Conservation (phyloP, 306 rosid species). For the Abrus pulchellus region DNA sequence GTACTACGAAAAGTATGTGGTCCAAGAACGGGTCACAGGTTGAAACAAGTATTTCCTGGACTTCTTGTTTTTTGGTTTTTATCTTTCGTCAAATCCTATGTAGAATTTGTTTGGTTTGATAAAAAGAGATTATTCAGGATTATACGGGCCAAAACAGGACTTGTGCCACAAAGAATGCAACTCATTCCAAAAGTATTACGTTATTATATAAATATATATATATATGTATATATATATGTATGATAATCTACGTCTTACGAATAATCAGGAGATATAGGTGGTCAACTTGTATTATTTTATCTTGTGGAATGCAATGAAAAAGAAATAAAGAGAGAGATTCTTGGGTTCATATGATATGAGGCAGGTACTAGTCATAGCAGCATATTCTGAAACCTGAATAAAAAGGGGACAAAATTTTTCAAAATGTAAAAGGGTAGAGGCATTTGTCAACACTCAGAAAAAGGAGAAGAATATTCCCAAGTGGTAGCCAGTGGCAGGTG, state of each 20-base stretch:
- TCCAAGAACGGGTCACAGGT: constrained; percentile 44
- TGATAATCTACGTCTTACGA: neutral
- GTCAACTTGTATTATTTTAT: constrained; percentile 48
- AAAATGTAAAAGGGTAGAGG: constrained; percentile 30
- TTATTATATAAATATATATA: neutral
- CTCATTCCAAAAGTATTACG: neutral
- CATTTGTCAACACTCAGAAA: constrained; percentile 44
- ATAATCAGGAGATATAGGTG: constrained; percentile 21
- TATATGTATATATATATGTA: neutral
- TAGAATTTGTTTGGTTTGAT: constrained; percentile 23
- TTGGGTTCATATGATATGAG: neutral
- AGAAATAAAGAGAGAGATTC: constrained; percentile 22
- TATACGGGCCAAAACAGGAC: neutral
- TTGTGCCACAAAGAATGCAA: neutral
- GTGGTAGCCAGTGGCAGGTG: constrained; percentile 23
- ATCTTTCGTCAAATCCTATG: constrained; percentile 14
- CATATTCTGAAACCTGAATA: constrained; percentile 39
- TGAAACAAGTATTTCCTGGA: neutral
- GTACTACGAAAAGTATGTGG: constrained; percentile 47
- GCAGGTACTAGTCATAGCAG: constrained; percentile 43
- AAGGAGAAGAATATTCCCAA: constrained; percentile 50
- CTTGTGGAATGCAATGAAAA: constrained; percentile 26
- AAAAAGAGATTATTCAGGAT: constrained; percentile 24
- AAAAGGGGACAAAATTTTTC: constrained; percentile 37
- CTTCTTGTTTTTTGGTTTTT: neutral